These are phyloP conservation scores for Metarhizium rileyi DNA, from an alignment of 2,329 filamentous ascomycete genomes.

Conservation along the genomic window DNA sequence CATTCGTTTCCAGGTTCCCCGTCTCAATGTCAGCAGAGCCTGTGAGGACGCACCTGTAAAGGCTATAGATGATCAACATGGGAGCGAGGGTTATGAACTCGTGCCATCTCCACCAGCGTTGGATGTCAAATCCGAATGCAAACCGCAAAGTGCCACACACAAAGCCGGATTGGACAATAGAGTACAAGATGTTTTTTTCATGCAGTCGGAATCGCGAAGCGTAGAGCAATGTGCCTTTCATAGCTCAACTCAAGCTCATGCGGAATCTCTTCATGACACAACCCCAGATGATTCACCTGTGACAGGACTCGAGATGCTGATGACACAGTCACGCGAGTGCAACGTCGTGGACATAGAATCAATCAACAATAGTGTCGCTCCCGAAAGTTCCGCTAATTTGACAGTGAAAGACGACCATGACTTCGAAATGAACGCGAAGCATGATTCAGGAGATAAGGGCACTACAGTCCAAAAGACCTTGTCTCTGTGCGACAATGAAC, in stretches of 20 bases:
- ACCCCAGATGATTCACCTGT: background rate
- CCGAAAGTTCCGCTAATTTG: background rate
- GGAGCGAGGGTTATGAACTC: background rate
- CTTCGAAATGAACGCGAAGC: background rate
- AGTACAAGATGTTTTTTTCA: background rate
- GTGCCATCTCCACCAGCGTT: background rate
- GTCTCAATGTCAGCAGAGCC: background rate
- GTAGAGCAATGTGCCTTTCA: background rate
- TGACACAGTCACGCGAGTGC: background rate
- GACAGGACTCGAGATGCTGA: background rate
- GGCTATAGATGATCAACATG: background rate
- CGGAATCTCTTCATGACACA: background rate
- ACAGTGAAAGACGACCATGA: background rate
- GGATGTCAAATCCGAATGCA: background rate
- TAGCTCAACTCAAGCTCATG: background rate
- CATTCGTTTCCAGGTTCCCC: background rate
- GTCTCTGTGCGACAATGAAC: background rate
- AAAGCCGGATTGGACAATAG: background rate
- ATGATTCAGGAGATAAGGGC: background rate
- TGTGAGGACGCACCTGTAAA: background rate
- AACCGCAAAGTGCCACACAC: background rate
- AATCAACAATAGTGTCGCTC: background rate
- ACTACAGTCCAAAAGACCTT: background rate
- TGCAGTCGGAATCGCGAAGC: background rate
- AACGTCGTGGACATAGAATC: background rate